Conservation (phyloP, 352 stramenopile species). For the Pythium chondricola region DNA sequence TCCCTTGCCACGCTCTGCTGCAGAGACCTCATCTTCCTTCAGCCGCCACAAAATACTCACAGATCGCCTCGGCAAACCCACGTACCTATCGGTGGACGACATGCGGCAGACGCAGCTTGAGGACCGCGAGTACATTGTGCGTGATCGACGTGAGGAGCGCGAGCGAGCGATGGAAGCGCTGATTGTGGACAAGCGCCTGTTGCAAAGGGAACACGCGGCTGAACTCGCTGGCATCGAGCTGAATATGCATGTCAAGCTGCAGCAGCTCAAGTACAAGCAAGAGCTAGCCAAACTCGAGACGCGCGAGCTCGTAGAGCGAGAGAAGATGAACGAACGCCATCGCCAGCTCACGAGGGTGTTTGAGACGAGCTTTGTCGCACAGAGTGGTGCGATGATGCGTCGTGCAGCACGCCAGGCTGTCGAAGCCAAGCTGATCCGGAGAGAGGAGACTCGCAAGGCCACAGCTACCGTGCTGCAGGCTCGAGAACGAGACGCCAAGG, state of each 20-base stretch:
- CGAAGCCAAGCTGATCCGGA: constrained; percentile 22
- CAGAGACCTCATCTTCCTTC: constrained; percentile 6
- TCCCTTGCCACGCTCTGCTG: not conserved
- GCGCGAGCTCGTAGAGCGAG: constrained; percentile 36
- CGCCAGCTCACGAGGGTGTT: constrained; percentile 46
- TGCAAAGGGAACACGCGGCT: constrained; percentile 51
- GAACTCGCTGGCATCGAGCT: constrained; percentile 52
- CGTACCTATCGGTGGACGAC: constrained; percentile 30
- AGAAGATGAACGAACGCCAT: constrained; percentile 32
- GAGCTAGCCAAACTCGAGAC: constrained; percentile 39
- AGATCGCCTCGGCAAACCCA: constrained; percentile 35
- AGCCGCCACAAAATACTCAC: constrained; percentile 54
- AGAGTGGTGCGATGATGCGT: constrained; percentile 64
- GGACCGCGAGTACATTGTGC: constrained; percentile 39
- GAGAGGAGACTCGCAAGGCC: constrained; percentile 26
- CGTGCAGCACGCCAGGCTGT: constrained; percentile 40
- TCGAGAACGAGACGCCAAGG: constrained; percentile 30
- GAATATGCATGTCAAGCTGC: constrained; percentile 63
- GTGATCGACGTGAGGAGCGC: constrained; percentile 52
- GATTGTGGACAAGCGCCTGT: constrained; percentile 62
- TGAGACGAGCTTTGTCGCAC: constrained; percentile 41
- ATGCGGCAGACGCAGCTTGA: constrained; percentile 19
- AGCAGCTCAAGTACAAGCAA: constrained; percentile 51
- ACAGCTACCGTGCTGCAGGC: constrained; percentile 18
- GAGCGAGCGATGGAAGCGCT: constrained; percentile 56